Percentiles rank a stretch among this genome's conserved stretches.
Conservation (phyloP, 1,284 basidiomycete species). For the Hymenochaete sp. region DNA sequence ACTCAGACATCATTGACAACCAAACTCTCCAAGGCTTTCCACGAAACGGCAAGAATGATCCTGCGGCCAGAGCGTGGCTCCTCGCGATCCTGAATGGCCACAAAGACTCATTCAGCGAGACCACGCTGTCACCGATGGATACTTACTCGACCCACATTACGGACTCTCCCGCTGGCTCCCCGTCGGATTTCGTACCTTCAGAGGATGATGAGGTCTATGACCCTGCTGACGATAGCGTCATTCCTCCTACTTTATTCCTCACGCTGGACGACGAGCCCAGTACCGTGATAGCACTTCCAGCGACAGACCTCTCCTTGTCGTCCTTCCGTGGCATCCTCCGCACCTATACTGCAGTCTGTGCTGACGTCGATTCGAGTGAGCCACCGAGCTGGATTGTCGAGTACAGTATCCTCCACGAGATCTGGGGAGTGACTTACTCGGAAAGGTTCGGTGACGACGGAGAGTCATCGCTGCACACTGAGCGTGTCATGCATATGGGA, state of each 20-base stretch:
- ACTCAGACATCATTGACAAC: too few relatives aligned
- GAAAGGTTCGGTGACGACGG: slow-evolving; percentile 1
- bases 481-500: background rate
- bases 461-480: background rate
- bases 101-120: too few relatives aligned
- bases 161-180: too few relatives aligned
- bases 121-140: slow-evolving; percentile 26
- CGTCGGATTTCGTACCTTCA: background rate
- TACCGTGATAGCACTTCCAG: background rate
- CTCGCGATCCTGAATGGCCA: too few relatives aligned
- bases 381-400: background rate
- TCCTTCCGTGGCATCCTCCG: slow-evolving; percentile 1
- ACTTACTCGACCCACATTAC: background rate
- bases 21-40: background rate
- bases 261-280: background rate
- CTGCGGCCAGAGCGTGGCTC: slow-evolving; percentile 27
- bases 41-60: background rate
- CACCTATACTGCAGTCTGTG: background rate
- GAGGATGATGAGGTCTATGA: background rate
- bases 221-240: background rate
- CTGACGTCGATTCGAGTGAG: background rate
- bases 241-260: background rate
- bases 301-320: background rate
- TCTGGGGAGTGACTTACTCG: background rate
- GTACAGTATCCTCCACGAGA: background rate